phyloP scores from a whole-genome alignment of 2,329 filamentous ascomycete species.

The Fusarium cyanostomum region DNA sequence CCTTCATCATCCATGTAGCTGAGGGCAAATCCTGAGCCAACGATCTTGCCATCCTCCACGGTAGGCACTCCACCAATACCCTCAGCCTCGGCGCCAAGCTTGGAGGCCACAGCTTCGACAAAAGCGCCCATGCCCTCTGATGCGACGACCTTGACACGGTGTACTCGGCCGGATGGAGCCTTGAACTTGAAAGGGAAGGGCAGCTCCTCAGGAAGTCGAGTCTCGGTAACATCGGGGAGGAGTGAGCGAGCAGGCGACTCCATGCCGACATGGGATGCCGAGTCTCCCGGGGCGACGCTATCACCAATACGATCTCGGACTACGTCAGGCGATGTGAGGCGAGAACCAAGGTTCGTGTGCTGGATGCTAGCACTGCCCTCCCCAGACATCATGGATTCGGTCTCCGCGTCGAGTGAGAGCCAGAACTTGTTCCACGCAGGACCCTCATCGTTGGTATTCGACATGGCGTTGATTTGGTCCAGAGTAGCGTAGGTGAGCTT shows the following conservation, averaged over 20 bases:
- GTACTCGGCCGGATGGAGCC: constrained; percentile 91
- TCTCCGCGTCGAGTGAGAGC: constrained; percentile 93
- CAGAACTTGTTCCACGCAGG: constrained; percentile 99
- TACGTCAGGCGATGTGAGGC: constrained; percentile 83
- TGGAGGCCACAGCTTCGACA: constrained; percentile 78
- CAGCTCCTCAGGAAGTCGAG: constrained; percentile 70
- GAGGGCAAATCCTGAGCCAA: constrained; percentile 83
- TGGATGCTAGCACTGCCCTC: constrained; percentile 80
- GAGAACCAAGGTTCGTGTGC: constrained; percentile 70
- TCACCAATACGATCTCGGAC: constrained; percentile 77
- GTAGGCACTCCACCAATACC: constrained; percentile 82
- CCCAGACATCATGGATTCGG: constrained; percentile 95
- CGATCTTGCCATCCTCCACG: constrained; percentile 82
- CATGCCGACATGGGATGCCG: constrained; percentile 88
- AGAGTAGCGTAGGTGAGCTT: constrained; percentile 98
- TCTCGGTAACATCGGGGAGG: constrained; percentile 59
- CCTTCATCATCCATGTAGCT: constrained; percentile 98
- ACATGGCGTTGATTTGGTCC: constrained; percentile 97
- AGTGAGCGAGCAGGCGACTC: constrained; percentile 79
- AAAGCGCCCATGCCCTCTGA: constrained; percentile 83
- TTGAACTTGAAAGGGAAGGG: constrained; percentile 99
- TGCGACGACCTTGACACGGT: constrained; percentile 86
- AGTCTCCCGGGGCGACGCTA: constrained; percentile 91
- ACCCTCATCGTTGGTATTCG: constrained; percentile 85
- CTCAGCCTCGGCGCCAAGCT: constrained; percentile 86